phyloP scores from a whole-genome alignment of 179 eudicot genomes.

The Beta lomatogona region DNA sequence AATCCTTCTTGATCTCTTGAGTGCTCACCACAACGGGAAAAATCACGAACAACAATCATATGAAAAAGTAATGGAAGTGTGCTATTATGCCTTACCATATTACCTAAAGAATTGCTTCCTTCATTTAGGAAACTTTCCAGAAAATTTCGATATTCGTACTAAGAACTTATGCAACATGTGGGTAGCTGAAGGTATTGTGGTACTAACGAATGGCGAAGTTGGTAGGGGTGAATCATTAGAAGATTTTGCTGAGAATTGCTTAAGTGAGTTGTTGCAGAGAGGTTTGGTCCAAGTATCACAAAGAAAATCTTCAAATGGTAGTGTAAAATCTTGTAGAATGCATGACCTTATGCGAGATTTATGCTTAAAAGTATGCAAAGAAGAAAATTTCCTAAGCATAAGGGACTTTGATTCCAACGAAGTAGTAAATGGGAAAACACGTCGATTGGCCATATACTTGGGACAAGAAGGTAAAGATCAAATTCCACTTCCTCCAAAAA shows the following conservation, averaged over 20 bases:
- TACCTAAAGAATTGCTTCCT: conserved; percentile 47
- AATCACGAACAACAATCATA: conserved; percentile 22
- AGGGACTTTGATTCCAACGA: conserved; percentile 4
- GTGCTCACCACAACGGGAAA: conserved; percentile 20
- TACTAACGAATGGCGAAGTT: conserved; percentile 11
- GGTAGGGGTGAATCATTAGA: conserved; percentile 29
- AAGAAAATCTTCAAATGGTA: conserved; percentile 27
- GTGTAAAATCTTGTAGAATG: conserved; percentile 35
- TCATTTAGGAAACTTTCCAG: conserved; percentile 38
- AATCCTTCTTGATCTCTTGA: conserved; percentile 28
- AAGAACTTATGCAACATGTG: conserved; percentile 38
- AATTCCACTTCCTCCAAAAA: conserved; percentile 10
- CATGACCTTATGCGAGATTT: conserved; percentile 41
- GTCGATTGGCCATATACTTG: conserved; percentile 28
- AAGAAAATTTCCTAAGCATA: conserved; percentile 30
- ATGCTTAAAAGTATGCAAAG: conserved; percentile 30
- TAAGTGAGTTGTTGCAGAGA: conserved; percentile 40
- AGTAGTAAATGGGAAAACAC: conserved; percentile 14
- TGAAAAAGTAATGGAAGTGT: conserved; percentile 30
- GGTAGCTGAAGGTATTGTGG: conserved; percentile 45
- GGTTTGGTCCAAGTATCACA: conserved; percentile 41
- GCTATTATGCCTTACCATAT: conserved; percentile 45
- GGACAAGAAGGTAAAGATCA: conserved; percentile 23
- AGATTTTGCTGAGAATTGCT: conserved; percentile 39
- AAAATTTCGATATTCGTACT: conserved; percentile 38